Percentiles rank a stretch among this genome's conserved stretches.
phyloP scores from a whole-genome alignment of 2,329 filamentous ascomycete genomes.

The Epichloe festucae region DNA sequence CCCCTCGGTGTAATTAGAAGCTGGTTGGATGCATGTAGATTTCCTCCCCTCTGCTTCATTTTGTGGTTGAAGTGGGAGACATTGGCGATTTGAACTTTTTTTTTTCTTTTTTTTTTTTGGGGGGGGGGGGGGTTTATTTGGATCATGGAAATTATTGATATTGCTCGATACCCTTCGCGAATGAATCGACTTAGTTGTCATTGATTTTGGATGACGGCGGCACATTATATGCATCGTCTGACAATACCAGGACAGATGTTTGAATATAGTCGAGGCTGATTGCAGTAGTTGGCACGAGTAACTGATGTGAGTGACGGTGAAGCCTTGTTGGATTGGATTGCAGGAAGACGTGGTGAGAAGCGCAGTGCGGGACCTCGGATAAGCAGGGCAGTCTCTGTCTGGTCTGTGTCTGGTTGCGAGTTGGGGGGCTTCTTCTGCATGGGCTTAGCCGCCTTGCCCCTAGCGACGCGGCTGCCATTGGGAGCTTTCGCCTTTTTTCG shows the following conservation, averaged over 20 bases:
- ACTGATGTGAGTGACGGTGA: too few species aligned
- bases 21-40: not conserved
- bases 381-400: too few species aligned
- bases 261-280: not conserved
- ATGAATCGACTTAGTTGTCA: not conserved
- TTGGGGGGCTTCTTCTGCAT: too few species aligned
- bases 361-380: too few species aligned
- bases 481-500: conserved; percentile 7
- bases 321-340: too few species aligned
- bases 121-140: conserved; percentile 4
- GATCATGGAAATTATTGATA: conserved; percentile 8
- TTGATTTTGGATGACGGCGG: not conserved
- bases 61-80: not conserved
- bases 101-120: not conserved
- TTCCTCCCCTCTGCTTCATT: not conserved
- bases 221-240: not conserved
- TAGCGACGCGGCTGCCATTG: too few species aligned
- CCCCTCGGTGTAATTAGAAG: not conserved
- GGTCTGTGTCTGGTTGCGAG: too few species aligned
- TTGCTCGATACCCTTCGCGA: conserved; percentile 9
- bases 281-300: too few species aligned
- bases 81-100: not conserved
- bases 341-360: too few species aligned
- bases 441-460: too few species aligned
- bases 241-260: too few species aligned